Evolutionary conservation across 495 filamentous ascomycete species (phyloP).

Genomic region (Neurospora sp.): DNA sequence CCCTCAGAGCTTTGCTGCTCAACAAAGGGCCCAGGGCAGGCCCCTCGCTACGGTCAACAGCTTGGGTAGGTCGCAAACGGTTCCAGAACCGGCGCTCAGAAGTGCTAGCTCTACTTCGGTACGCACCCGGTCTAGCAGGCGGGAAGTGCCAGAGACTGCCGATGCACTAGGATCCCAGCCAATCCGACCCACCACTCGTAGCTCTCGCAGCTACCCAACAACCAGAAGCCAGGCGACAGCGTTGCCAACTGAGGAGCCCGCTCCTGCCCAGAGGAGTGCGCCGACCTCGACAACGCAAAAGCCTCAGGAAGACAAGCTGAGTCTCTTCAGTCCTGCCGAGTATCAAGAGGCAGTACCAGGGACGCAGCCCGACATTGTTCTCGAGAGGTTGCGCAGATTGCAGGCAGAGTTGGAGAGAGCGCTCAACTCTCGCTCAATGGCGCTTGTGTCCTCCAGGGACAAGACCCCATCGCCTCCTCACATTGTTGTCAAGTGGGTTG

Average conservation of each 20-base stretch:
- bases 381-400: conserved; percentile 37
- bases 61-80: conserved; percentile 10
- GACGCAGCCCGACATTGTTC: conserved; percentile 42
- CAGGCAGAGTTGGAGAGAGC: conserved; percentile 46
- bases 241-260: conserved; percentile 1
- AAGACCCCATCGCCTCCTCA: conserved; percentile 33
- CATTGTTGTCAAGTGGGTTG: conserved; percentile 85
- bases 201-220: conserved; percentile 17
- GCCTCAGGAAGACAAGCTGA: conserved; percentile 16
- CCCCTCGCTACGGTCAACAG: conserved; percentile 16
- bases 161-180: conserved; percentile 8
- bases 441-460: conserved; percentile 31
- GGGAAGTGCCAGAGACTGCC: neutral
- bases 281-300: conserved; percentile 3
- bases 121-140: neutral
- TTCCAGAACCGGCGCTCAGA: conserved; percentile 9
- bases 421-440: conserved; percentile 44
- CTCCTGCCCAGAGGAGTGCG: neutral
- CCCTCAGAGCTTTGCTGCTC: conserved; percentile 49
- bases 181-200: conserved; percentile 12
- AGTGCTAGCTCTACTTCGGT: conserved; percentile 8
- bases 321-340: conserved; percentile 44
- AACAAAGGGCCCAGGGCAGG: conserved; percentile 41
- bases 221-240: conserved; percentile 10
- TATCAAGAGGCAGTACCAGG: conserved; percentile 35